Conservation (phyloP, 257 asterid species). For the Rehmannia glutinosa region DNA sequence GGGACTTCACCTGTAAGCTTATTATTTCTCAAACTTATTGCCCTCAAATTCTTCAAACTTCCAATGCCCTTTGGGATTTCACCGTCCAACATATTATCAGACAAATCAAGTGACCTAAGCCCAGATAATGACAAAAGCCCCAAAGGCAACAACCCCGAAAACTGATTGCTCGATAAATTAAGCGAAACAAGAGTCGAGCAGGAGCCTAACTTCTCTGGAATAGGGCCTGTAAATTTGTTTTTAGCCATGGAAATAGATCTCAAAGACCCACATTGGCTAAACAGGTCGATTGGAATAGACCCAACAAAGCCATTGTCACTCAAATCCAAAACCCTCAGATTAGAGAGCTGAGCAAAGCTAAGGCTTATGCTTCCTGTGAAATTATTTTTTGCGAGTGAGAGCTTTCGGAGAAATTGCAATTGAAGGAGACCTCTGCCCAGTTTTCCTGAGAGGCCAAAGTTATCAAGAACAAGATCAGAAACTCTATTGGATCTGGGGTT, state of each 20-base stretch:
- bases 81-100: slow-evolving; percentile 62
- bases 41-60: slow-evolving; percentile 54
- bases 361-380: slow-evolving; percentile 67
- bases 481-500: slow-evolving; percentile 95
- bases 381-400: slow-evolving; percentile 71
- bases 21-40: slow-evolving; percentile 46
- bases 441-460: slow-evolving; percentile 76
- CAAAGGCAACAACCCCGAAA: slow-evolving; percentile 63
- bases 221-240: slow-evolving; percentile 64
- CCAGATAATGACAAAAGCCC: slow-evolving; percentile 69
- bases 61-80: slow-evolving; percentile 51
- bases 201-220: slow-evolving; percentile 73
- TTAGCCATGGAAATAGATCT: slow-evolving; percentile 67
- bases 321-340: slow-evolving; percentile 68
- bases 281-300: slow-evolving; percentile 52
- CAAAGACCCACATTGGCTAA: slow-evolving; percentile 77
- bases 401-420: slow-evolving; percentile 65
- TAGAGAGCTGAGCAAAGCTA: slow-evolving; percentile 63
- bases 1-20: slow-evolving; percentile 56
- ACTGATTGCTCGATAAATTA: slow-evolving; percentile 72
- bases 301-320: slow-evolving; percentile 73
- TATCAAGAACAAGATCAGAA: slow-evolving; percentile 83
- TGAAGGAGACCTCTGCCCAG: slow-evolving; percentile 85
- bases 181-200: slow-evolving; percentile 66
- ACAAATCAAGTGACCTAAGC: slow-evolving; percentile 74